Evolutionary conservation across 2,329 filamentous ascomycete genomes (phyloP), one percentile per base, ranked within the genome.

Genomic region (Pestalotiopsis sp.): DNA sequence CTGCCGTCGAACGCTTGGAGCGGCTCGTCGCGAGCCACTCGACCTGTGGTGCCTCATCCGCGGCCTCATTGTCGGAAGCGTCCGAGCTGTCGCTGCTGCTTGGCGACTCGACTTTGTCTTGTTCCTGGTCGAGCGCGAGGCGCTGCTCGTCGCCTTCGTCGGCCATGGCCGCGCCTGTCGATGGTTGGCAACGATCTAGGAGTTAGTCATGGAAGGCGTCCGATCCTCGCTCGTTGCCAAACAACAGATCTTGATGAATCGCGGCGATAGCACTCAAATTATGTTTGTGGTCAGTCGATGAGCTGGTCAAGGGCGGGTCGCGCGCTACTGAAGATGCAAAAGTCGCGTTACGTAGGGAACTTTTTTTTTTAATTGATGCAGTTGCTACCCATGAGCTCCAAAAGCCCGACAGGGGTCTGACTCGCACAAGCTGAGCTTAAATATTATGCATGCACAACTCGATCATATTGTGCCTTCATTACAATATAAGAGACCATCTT

Each of bases 21-120:
- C 94, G 91, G 49, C 89, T 89, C 4, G 91, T 93, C 60, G 91
- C 91, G 49, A 95, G 87, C 85, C 91, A 92, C 83, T 93, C 89
- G 65, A 91, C 81, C 69, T 80, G 74, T 59, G 72, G 72, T 57
- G 72, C 74, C 6, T 74, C 70, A 13, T 69, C 68, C 4, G 62
- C 71, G 66, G 75, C 73, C 31, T 77, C 74, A 65, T 69, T 75
- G 6, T 76, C 79, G 67, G 73, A 75, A 67, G 78, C 81, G 73
- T 78, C 76, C 3, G 59, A 62, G 25, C 45, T 52, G 67, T 81
- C 81, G 71, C 77, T 83, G 64, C 77, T 81, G 45, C 73, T 76
- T 67, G 78, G 77, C 4, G 74, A 71, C 65, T 80, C 80, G 64
- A 79, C 76, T 38, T 80, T 75, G 36, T 80, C 78, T 23, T 70